These are phyloP conservation scores for Pestalotiopsis sp. DNA, from an alignment of 2,329 filamentous ascomycete genomes.

Conservation along the genomic window DNA sequence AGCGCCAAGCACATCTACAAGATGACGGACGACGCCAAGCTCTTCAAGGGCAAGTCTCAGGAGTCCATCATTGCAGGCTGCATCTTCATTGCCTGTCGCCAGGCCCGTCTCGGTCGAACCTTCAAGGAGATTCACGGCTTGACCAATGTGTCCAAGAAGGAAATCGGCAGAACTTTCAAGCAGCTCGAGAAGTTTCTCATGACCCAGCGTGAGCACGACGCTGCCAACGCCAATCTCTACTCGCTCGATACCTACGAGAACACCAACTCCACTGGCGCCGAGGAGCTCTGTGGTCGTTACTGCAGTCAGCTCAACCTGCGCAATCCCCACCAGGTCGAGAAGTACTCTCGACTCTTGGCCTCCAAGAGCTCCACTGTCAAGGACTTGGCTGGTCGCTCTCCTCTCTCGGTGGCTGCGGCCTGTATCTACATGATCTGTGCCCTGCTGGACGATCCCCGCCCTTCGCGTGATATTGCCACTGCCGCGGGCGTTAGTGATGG, in stretches of 20 bases:
- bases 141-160: constrained; percentile 94
- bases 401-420: constrained; percentile 89
- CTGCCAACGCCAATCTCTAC: constrained; percentile 50
- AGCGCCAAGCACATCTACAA: constrained; percentile 96
- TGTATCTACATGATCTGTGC: constrained; percentile 97
- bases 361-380: constrained; percentile 76
- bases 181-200: constrained; percentile 85
- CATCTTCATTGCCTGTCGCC: constrained; percentile 96
- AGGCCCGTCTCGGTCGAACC: constrained; percentile 82
- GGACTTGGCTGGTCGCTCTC: constrained; percentile 87
- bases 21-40: constrained; percentile 86
- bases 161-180: constrained; percentile 96
- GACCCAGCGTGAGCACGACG: constrained; percentile 68
- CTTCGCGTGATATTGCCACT: constrained; percentile 82
- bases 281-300: constrained; percentile 86
- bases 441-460: constrained; percentile 76
- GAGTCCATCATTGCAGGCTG: constrained; percentile 94
- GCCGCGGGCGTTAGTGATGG: constrained; percentile 93
- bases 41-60: constrained; percentile 93
- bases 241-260: constrained; percentile 71
- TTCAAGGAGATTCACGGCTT: constrained; percentile 94
- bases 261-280: constrained; percentile 77
- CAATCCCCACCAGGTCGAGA: constrained; percentile 72
- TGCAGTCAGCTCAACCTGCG: constrained; percentile 80
- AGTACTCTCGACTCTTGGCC: constrained; percentile 79